Evolutionary conservation across 2,329 filamentous ascomycete species (phyloP), one percentile per base, ranked within the genome.

Genomic region (Pyricularia sp.): DNA sequence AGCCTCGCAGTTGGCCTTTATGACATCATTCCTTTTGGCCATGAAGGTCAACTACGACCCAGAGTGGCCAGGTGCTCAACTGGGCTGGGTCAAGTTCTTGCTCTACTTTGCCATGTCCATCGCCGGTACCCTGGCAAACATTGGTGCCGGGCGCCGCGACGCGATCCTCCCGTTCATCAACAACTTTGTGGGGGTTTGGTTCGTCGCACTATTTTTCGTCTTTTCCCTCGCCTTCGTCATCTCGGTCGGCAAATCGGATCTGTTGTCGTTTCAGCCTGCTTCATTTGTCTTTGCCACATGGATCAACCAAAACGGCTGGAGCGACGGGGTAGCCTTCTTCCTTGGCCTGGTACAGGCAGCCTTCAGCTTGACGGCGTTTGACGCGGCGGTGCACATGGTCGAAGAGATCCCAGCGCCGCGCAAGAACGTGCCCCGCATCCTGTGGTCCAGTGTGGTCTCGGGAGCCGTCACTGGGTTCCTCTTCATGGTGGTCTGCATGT

Each of bases 381-480:
- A 85, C 72, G 84, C 83, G 73, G 81, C 83, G 4, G 82, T 83
- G 17, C 79, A 84, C 77, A 85, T 86, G 83, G 84, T 83, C 68
- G 84, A 85, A 73, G 86, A 89, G 73, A 88, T 88, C 10, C 85
- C 86, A n/a, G 79, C 86, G 33, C 80, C 85, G 0, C 78, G 85
- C 1, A 78, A 84, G 1, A 82, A 88, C 70, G 88, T 88, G 0
- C 89, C 89, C 6, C 85, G 84, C 71, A 88, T 90, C 69, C 90
- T 91, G 88, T 50, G 42, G 42, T 20, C 42, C 14, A 50, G 42
- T n/a, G 42, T 50, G 42, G 11, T 3, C 17, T n/a, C 11, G 20
- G 42, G 42, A 20, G 42, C 17, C 42, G 7, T 50, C 17, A 50
- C 17, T 9, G 42, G 42, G 2, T 50, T 50, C 42, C 17, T 50